Evolutionary conservation across 2,329 filamentous ascomycete species (phyloP).

Genomic region (Sporothrix sp.): DNA sequence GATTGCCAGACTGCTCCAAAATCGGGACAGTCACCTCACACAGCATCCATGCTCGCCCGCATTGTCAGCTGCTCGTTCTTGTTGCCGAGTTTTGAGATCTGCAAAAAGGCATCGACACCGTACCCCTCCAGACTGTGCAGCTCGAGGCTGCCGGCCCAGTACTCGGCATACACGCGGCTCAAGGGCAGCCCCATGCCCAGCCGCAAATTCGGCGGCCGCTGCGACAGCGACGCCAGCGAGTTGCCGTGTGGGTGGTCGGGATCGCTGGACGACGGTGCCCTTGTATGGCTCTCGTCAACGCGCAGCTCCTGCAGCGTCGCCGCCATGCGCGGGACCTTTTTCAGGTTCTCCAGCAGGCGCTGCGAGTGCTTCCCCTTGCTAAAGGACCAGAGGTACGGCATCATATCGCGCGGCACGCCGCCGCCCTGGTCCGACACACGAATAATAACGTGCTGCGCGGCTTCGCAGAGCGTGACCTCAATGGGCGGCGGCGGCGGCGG

Average conservation of each 20-base stretch:
- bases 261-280: constrained; percentile 14
- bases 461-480: constrained; percentile 89
- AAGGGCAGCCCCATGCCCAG: constrained; percentile 90
- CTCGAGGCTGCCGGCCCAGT: constrained; percentile 90
- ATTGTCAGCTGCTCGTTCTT: constrained; percentile 91
- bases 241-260: constrained; percentile 26
- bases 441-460: constrained; percentile 89
- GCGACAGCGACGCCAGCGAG: constrained; percentile 71
- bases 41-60: constrained; percentile 65
- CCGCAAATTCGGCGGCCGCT: constrained; percentile 73
- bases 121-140: constrained; percentile 91
- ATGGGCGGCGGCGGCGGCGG: constrained; percentile 59
- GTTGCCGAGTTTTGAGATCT: constrained; percentile 93
- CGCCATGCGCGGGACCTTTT: constrained; percentile 79
- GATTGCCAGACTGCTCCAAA: not conserved
- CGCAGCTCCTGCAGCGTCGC: constrained; percentile 85
- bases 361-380: constrained; percentile 79
- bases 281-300: constrained; percentile 27
- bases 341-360: constrained; percentile 72
- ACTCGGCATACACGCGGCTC: constrained; percentile 91
- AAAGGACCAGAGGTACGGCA: constrained; percentile 94
- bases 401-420: constrained; percentile 72
- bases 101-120: constrained; percentile 88
- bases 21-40: constrained; percentile 37
- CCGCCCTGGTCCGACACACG: constrained; percentile 92